phyloP scores from a whole-genome alignment of 371 early-diverging fungal genomes.

The Rhizopus delemar region DNA sequence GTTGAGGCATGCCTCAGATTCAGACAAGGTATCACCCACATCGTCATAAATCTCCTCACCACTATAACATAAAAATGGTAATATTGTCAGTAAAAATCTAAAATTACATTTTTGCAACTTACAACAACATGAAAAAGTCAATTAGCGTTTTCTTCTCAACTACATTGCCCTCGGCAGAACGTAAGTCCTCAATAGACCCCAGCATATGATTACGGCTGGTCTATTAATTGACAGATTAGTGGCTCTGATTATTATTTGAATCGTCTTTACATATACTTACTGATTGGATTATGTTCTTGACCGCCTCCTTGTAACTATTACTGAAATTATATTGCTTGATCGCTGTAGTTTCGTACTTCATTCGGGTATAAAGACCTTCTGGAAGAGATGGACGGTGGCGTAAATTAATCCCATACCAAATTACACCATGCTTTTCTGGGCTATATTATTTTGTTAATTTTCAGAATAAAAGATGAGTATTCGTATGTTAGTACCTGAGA shows the following conservation, averaged over 20 bases:
- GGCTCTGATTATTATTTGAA: slow-evolving; percentile 2
- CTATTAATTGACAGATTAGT: slow-evolving; percentile 7
- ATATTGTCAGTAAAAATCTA: slow-evolving; percentile 4
- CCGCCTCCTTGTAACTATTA: too few species aligned
- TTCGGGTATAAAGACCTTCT: too few species aligned
- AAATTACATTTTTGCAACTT: slow-evolving; percentile 3
- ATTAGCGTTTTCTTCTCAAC: neutral
- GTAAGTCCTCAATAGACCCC: slow-evolving; percentile 2
- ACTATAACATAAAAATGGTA: slow-evolving; percentile 5
- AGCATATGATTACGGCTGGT: slow-evolving; percentile 1
- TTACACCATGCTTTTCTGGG: slow-evolving; percentile 2
- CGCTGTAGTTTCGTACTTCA: too few species aligned
- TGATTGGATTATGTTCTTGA: too few species aligned
- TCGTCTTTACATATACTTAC: neutral
- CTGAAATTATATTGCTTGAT: too few species aligned
- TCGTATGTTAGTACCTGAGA: slow-evolving; percentile 13
- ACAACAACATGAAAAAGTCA: slow-evolving; percentile 8
- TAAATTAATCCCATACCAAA: too few species aligned
- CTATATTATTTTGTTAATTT: slow-evolving; percentile 19
- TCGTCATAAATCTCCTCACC: slow-evolving; percentile 9
- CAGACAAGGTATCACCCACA: slow-evolving; percentile 1
- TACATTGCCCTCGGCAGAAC: neutral
- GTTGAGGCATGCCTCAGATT: slow-evolving; percentile 3
- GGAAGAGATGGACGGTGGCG: too few species aligned
- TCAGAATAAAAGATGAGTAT: slow-evolving; percentile 13